Evolutionary conservation across 2,329 filamentous ascomycete species (phyloP), one percentile per base, ranked within the genome.

Genomic region (Colletotrichum sp.): DNA sequence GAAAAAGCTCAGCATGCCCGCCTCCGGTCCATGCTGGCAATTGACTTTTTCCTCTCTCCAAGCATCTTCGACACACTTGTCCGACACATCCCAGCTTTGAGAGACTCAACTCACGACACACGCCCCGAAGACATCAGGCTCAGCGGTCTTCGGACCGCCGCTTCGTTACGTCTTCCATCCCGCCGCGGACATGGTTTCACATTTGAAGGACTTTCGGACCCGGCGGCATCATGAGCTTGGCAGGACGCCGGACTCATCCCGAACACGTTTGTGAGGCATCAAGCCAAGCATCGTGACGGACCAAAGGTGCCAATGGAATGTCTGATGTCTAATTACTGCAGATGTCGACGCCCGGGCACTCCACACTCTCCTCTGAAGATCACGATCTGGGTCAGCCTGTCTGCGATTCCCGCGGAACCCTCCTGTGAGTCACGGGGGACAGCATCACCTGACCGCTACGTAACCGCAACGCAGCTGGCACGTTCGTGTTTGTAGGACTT

Each of bases 221-320:
- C 70, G 55, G 70, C 70, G 65, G 70, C 70, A 69, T 65, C 59
- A 65, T 15, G 39, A 65, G 60, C 74, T 76, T 65, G 70, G 74
- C 64, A 49, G 44, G 44, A 63, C 60, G 28, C 59, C 70, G 70
- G 74, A 69, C 36, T 26, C 34, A 57, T 49, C 52, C 70, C 59
- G 59, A 69, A 24, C 57, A 36, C 65, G 9, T 64, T 69, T 64
- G 44, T 69, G 64, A 76, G 57, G 73, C 59, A 69, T 30, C 39
- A 30, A 69, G 71, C 63, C 70, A 76, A 69, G 70, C 71, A 76
- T 76, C 74, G 59, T 65, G 70, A 69, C 70, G 28, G 32, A 18
- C 36, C 64, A 65, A 65, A 73, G 49, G 64, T 65, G 28, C 57
- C 44, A 68, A 64, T 68, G 69, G 73, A 68, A 73, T 69, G 57